Evolutionary conservation across 2,329 filamentous ascomycete species (phyloP), one percentile per base, ranked within the genome.

Genomic region (Phaeosphaeria sp.): DNA sequence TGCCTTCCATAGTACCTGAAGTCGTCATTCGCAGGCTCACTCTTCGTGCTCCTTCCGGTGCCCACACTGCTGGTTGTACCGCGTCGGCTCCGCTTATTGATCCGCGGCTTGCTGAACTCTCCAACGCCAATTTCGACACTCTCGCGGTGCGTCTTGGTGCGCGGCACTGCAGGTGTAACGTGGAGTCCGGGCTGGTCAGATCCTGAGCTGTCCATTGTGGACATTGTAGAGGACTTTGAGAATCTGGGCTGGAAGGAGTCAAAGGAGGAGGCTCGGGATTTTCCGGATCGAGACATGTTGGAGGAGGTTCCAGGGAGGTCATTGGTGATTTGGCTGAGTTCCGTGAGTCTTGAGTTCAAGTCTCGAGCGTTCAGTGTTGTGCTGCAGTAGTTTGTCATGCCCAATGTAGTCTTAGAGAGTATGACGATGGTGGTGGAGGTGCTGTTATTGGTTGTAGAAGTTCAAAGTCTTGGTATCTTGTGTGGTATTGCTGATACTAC

Each of bases 1-100:
- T 78, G 76, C 5, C 76, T 21, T 6, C 73, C 73, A 42, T 76
- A 76, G 46, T 74, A 73, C 56, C 67, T 71, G 20, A 74, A 74
- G 46, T 75, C 65, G 30, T 60, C 63, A 20, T 62, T 58, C 43
- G 33, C 58, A 22, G n/a, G 41, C 62, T 6, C 30, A 15, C 30
- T 36, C 63, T 36, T 57, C 58, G 36, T 59, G 62, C 50, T 62
- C 49, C 23, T 52, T 61, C 17, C 52, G n/a, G n/a, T n/a, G n/a
- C n/a, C n/a, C n/a, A n/a, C n/a, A 44, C 67, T 67, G 7, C 49
- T 59, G 9, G 59, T 50, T 21, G 67, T 70, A 18, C 50, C 57
- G 44, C 69, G 59, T 3, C 67, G 50, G 6, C 65, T 65, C 43
- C 64, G 62, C 50, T 54, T 55, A 13, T 56, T 49, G 4, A 71